Conservation (phyloP, 2,329 filamentous ascomycete genomes). For the Cladosporium sp. region DNA sequence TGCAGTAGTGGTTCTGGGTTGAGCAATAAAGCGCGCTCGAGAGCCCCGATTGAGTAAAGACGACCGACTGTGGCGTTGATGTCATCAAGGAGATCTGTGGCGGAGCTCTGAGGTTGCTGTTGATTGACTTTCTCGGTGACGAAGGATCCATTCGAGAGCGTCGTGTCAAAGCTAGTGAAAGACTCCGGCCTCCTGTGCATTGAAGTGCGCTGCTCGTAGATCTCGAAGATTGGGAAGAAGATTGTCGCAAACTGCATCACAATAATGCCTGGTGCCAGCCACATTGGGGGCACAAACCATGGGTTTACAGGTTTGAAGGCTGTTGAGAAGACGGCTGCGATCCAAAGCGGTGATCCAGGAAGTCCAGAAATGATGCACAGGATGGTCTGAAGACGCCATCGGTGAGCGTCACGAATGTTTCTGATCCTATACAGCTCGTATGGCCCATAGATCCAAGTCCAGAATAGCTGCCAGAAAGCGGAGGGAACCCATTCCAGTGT, state of each 20-base stretch:
- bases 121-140: background rate
- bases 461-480: conserved; percentile 61
- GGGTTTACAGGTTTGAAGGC: conserved; percentile 44
- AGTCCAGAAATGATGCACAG: conserved; percentile 49
- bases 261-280: conserved; percentile 60
- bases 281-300: conserved; percentile 58
- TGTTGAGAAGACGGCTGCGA: conserved; percentile 53
- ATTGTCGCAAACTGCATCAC: conserved; percentile 61
- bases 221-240: conserved; percentile 59
- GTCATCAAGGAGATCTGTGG: conserved; percentile 1
- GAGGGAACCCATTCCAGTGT: conserved; percentile 61
- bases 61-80: conserved; percentile 4
- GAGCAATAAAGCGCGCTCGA: conserved; percentile 57
- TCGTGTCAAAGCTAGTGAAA: background rate
- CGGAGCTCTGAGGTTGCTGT: background rate
- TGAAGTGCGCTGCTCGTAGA: conserved; percentile 37
- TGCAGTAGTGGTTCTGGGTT: conserved; percentile 59
- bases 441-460: conserved; percentile 60
- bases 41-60: conserved; percentile 56
- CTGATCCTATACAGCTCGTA: conserved; percentile 59
- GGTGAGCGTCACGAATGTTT: conserved; percentile 59
- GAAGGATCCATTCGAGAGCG: background rate
- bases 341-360: conserved; percentile 64
- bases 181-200: conserved; percentile 16
- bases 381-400: conserved; percentile 63